Base-by-base conservation (phyloP, 768 basidiomycete species). In the Panaeolus cyanescens region DNA sequence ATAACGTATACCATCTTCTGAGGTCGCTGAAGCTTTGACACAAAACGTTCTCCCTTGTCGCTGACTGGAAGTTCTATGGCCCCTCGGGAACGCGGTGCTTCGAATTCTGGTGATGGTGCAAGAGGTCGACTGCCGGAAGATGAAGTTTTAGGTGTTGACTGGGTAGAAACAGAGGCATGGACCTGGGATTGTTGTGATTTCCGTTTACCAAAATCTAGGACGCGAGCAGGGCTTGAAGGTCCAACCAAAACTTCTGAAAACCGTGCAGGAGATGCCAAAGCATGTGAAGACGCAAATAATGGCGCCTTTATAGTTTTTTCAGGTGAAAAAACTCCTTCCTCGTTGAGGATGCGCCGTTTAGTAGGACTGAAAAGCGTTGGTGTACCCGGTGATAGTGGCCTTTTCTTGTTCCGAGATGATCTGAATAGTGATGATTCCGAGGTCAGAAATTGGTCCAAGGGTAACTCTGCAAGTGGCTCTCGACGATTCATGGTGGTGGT, bases 271-370 rank as follows among this genome's bases (percentile, higher is more conserved):
- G 73, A 83, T 72, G 78, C 80, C 74, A 61, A 66, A 58, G 59
- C 81, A 12, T 61, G 64, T 57, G 59, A 62, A 55, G 71, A 64
- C 32, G 65, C 64, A 10, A 71, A 70, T 30, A 76, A 59, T 28
- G 80, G 72, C 60, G 66, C 77, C 62, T 78, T 79, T 58, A 68
- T 50, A n/a, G 72, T 72, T 67, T 75, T 79, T 56, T 74, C 71
- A 4, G 76, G 72, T 32, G 76, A 72, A 40, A 77, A 73, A 7
- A 83, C 73, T 58, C 81, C 85, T 67, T 86, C 86, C 54, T 78
- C 78, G 65, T 76, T 78, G 62, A 90, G 77, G 54, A 90, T 83
- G 58, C 90, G 85, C 55, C 90, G 85, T 69, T 92, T 92, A 30
- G 86, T 79, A 20, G 90, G 87, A 65, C 84, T 89, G 67, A 81